These are phyloP conservation scores for Leucocoprinus birnbaumii DNA, from an alignment of 768 basidiomycete species.

Conservation along the genomic window DNA sequence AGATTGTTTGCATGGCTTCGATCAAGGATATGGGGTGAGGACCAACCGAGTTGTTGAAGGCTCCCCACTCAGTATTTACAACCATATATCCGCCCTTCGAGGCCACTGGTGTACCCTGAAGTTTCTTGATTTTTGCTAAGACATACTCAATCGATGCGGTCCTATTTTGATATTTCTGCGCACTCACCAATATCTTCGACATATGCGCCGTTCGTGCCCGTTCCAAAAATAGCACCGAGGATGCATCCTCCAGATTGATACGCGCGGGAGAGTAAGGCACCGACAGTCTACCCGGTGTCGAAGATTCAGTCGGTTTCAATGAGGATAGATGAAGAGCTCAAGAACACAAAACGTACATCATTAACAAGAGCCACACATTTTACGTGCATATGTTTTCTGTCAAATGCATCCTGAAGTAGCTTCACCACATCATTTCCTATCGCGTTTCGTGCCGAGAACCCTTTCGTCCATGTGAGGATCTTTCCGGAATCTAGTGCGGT, in stretches of 20 bases:
- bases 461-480: slow-evolving; percentile 95
- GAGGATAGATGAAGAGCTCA: neutral
- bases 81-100: slow-evolving; percentile 80
- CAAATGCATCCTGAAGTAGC: slow-evolving; percentile 88
- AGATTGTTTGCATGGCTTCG: neutral
- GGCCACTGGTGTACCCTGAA: slow-evolving; percentile 60
- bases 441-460: slow-evolving; percentile 90
- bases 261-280: slow-evolving; percentile 87
- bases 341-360: slow-evolving; percentile 59
- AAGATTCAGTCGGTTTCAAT: neutral
- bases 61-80: slow-evolving; percentile 98
- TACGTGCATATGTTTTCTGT: slow-evolving; percentile 89
- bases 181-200: slow-evolving; percentile 71
- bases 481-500: slow-evolving; percentile 88
- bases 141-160: neutral
- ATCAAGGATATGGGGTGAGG: neutral
- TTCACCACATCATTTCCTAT: slow-evolving; percentile 87
- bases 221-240: slow-evolving; percentile 92
- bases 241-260: slow-evolving; percentile 93
- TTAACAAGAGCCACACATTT: slow-evolving; percentile 91
- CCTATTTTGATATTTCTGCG: neutral
- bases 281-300: slow-evolving; percentile 71
- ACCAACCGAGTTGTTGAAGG: slow-evolving; percentile 88
- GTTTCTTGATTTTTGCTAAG: slow-evolving; percentile 75
- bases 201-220: slow-evolving; percentile 98